Conservation (phyloP, 2,329 filamentous ascomycete genomes). For the Leptographium procerum region DNA sequence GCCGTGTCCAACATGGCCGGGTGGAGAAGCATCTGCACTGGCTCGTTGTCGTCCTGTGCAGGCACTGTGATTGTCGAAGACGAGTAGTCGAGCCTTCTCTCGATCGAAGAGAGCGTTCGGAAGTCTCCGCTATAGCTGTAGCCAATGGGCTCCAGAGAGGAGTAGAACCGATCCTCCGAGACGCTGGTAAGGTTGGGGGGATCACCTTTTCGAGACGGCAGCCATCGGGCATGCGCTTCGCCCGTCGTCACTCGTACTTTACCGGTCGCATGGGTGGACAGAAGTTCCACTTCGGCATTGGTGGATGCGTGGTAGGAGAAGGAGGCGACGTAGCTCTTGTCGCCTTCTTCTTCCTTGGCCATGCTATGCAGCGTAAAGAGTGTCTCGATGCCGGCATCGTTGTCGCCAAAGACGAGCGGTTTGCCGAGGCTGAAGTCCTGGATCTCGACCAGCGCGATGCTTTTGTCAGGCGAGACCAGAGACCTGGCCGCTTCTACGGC, state of each 20-base stretch:
- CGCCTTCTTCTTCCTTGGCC: background rate
- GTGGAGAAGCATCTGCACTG: background rate
- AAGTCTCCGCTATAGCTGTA: no score
- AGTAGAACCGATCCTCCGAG: no score
- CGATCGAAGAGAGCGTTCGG: no score
- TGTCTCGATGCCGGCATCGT: background rate
- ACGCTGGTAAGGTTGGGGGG: no score
- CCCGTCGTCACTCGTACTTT: no score
- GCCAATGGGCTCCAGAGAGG: no score
- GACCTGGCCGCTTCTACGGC: slow-evolving; percentile 5
- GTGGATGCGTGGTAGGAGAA: no score
- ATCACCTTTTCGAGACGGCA: no score
- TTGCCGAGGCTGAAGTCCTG: background rate
- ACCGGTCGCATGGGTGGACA: no score
- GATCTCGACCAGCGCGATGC: background rate
- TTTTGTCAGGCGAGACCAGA: background rate
- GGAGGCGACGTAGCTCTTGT: background rate
- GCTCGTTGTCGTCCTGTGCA: background rate
- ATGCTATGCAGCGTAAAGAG: background rate
- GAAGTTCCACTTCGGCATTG: no score
- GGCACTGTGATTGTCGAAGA: background rate
- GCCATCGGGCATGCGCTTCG: no score
- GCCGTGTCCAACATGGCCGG: slow-evolving; percentile 19
- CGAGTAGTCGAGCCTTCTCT: no score
- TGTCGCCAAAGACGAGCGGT: background rate